phyloP scores from a whole-genome alignment of 1,139 yeast genomes.

The Pichia sp. region DNA sequence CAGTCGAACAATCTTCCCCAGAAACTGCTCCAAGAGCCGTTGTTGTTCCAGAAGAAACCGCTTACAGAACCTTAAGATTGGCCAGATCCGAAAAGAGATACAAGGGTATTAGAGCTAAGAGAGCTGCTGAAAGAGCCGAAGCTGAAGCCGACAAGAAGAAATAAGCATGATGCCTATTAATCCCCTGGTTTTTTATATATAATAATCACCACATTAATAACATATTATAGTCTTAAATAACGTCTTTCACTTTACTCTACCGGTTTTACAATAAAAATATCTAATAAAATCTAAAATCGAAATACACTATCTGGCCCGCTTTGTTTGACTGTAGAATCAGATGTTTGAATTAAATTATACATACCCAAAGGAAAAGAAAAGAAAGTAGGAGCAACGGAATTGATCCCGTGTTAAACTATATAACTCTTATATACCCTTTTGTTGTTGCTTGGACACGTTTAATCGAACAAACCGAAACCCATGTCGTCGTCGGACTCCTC shows the following conservation, averaged over 20 bases:
- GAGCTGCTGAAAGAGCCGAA: slow-evolving; percentile 95
- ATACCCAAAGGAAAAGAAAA: not conserved
- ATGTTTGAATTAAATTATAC: not conserved
- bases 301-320: not conserved
- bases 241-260: slow-evolving; percentile 1
- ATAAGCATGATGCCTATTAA: slow-evolving; percentile 39
- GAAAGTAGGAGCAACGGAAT: not conserved
- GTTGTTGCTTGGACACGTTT: slow-evolving; percentile 28
- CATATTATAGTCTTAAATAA: not conserved
- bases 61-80: slow-evolving; percentile 91
- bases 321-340: not conserved
- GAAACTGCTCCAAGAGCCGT: slow-evolving; percentile 90
- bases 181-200: slow-evolving; percentile 5
- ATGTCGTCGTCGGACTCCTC: slow-evolving; percentile 56
- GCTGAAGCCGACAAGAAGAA: slow-evolving; percentile 99
- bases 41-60: slow-evolving; percentile 77
- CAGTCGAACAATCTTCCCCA: slow-evolving; percentile 72
- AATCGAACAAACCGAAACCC: slow-evolving; percentile 87
- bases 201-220: slow-evolving; percentile 2
- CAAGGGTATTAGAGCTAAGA: slow-evolving; percentile 96
- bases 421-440: not conserved
- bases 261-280: not conserved
- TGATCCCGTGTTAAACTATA: not conserved
- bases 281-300: not conserved
- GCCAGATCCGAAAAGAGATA: slow-evolving; percentile 93